Percentiles rank a stretch among this genome's conserved stretches.
Conservation (phyloP, 306 rosid species). For the Senna siamea region DNA sequence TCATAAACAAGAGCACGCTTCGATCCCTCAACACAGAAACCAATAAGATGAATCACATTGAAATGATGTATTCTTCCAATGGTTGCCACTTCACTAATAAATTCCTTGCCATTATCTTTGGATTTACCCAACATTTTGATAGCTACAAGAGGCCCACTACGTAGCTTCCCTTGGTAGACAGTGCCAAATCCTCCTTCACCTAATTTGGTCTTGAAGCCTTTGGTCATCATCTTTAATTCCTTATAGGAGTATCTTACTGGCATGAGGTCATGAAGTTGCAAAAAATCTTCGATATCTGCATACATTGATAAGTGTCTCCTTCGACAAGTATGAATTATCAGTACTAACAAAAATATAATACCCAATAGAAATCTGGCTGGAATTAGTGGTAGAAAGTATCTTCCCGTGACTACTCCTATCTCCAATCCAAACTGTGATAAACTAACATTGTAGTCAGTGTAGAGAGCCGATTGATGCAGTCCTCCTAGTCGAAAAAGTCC, state of each 20-base stretch:
- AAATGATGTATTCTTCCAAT: background rate
- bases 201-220: background rate
- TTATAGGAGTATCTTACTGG: background rate
- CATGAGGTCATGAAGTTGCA: background rate
- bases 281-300: background rate
- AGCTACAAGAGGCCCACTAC: background rate
- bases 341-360: too few species aligned
- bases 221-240: background rate
- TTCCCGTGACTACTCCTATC: too few species aligned
- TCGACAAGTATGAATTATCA: background rate
- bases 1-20: background rate
- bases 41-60: background rate
- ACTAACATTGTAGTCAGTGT: too few species aligned
- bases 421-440: too few species aligned
- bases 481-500: too few species aligned
- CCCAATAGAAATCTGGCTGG: background rate
- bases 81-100: background rate
- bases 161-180: background rate
- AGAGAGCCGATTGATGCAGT: too few species aligned
- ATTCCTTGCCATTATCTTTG: background rate
- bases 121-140: background rate
- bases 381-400: background rate
- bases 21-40: background rate
- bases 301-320: background rate
- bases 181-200: background rate